Evolutionary conservation across 2,329 filamentous ascomycete genomes (phyloP).

Genomic region (Colletotrichum sp.): DNA sequence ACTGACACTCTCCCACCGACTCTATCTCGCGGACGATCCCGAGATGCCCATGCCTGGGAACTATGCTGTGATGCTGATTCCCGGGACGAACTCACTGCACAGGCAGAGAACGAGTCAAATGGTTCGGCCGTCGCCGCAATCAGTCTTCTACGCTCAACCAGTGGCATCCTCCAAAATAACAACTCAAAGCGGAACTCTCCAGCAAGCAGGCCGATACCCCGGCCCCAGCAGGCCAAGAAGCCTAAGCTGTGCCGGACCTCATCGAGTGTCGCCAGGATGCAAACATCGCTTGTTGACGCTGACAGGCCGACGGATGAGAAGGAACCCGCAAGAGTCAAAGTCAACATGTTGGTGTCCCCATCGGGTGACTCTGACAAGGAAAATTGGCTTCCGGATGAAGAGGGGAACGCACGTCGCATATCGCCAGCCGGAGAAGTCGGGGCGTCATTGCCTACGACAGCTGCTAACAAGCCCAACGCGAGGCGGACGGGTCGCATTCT

Average conservation of each 20-base stretch:
- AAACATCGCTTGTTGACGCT: conserved; percentile 38
- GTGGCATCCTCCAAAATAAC: conserved; percentile 58
- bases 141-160: conserved; percentile 77
- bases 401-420: conserved; percentile 40
- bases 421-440: conserved; percentile 27
- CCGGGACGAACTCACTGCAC: conserved; percentile 79
- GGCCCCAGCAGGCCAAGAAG: conserved; percentile 58
- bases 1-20: conserved; percentile 59
- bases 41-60: conserved; percentile 90
- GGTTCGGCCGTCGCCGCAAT: conserved; percentile 85
- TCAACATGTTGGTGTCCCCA: conserved; percentile 41
- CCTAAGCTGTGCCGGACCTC: conserved; percentile 64
- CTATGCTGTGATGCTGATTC: conserved; percentile 84
- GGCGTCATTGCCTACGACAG: conserved; percentile 40
- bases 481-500: conserved; percentile 47
- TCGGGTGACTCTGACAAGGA: conserved; percentile 86
- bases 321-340: conserved; percentile 37
- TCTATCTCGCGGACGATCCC: conserved; percentile 74
- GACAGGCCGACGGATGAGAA: background rate
- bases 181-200: conserved; percentile 69
- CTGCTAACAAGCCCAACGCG: conserved; percentile 34
- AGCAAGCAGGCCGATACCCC: conserved; percentile 20
- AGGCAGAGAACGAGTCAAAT: conserved; percentile 79
- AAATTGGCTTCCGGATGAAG: conserved; percentile 74
- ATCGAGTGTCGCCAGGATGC: conserved; percentile 68